Conservation (phyloP, 2,329 filamentous ascomycete species). For the Pyrenochaeta sp. region DNA sequence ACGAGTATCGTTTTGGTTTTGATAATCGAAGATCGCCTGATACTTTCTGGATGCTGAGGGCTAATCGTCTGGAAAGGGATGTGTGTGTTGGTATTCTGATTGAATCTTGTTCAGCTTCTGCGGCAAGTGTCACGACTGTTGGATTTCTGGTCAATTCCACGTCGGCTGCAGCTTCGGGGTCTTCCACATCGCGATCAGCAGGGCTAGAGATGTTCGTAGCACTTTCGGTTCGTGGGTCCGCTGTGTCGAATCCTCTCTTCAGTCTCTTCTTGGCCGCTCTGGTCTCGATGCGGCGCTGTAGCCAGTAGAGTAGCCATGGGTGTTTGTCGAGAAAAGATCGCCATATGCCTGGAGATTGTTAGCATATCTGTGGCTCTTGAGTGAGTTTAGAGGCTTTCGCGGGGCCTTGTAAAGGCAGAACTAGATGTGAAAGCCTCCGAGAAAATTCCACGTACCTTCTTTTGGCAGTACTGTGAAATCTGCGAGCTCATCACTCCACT, state of each 20-base stretch:
- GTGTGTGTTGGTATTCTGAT: slow-evolving; percentile 46
- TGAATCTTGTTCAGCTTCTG: slow-evolving; percentile 20
- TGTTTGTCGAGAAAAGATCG: slow-evolving; percentile 59
- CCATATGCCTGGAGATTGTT: slow-evolving; percentile 52
- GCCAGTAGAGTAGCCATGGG: slow-evolving; percentile 52
- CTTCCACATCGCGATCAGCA: slow-evolving; percentile 17
- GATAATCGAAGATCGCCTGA: slow-evolving; percentile 68
- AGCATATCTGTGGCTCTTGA: background rate
- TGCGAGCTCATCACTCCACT: slow-evolving; percentile 66
- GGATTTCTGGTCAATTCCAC: slow-evolving; percentile 13
- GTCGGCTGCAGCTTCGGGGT: slow-evolving; percentile 12
- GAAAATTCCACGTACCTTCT: slow-evolving; percentile 38
- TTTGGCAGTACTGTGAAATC: slow-evolving; percentile 73
- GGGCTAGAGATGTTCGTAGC: slow-evolving; percentile 4
- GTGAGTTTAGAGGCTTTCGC: background rate
- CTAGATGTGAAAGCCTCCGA: background rate
- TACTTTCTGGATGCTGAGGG: slow-evolving; percentile 74
- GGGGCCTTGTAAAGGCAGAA: background rate
- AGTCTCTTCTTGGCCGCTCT: slow-evolving; percentile 51
- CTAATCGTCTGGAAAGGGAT: slow-evolving; percentile 68
- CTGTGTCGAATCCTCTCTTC: slow-evolving; percentile 56
- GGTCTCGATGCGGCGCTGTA: slow-evolving; percentile 49
- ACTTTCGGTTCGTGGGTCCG: slow-evolving; percentile 39
- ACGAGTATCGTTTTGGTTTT: slow-evolving; percentile 73
- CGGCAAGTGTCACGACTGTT: slow-evolving; percentile 16